A percentile compares a stretch with the other conserved stretches of the same genome.
These are phyloP conservation scores for Colletotrichum liaoningense DNA, from an alignment of 2,329 filamentous ascomycete genomes.

Conservation along the genomic window DNA sequence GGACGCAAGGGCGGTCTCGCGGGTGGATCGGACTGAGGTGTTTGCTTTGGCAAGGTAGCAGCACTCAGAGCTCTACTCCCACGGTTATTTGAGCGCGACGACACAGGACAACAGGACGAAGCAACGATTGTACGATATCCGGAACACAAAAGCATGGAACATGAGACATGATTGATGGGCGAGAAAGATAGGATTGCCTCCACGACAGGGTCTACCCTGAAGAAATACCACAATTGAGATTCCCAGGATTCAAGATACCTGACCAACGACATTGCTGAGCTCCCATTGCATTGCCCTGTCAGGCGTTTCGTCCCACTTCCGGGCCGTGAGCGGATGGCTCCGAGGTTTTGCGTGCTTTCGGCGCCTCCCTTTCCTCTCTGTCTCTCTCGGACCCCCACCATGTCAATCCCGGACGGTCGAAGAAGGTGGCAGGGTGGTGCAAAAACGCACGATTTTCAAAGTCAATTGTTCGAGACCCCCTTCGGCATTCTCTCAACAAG, in stretches of 20 bases:
- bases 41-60: no score
- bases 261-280: background rate
- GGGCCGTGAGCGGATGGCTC: background rate
- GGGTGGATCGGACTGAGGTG: background rate
- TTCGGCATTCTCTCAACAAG: background rate
- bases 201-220: background rate
- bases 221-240: background rate
- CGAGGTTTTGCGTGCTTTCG: background rate
- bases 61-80: no score
- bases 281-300: background rate
- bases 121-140: conserved; percentile 4
- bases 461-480: background rate
- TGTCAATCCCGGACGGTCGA: background rate
- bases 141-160: background rate
- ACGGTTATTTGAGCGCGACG: no score
- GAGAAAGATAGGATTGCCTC: background rate
- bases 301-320: background rate
- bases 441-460: background rate
- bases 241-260: no score
- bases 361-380: background rate
- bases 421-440: background rate
- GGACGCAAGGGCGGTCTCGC: conserved; percentile 62
- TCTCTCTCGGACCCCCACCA: background rate
- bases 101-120: background rate
- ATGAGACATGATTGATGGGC: background rate